A percentile compares a stretch with the other conserved stretches of the same genome.
phyloP scores from a whole-genome alignment of 1,284 basidiomycete genomes.

The Spongispora temasekensis region DNA sequence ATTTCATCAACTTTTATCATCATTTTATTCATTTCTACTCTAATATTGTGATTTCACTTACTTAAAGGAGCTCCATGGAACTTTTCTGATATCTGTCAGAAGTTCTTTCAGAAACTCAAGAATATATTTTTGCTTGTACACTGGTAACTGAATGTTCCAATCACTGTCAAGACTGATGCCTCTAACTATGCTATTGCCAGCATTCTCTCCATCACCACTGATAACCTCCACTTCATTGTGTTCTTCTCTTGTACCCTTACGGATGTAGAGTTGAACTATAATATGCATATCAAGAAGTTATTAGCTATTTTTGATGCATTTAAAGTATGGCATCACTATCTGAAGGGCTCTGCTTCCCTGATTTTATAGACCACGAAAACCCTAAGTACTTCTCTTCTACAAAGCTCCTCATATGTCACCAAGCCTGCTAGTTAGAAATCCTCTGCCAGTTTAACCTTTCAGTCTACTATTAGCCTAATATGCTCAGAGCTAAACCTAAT shows the following conservation, averaged over 20 bases:
- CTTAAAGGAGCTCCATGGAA: too few species aligned
- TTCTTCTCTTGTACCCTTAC: too few species aligned
- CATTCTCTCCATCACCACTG: too few species aligned
- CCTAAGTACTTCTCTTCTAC: background rate
- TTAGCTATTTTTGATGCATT: too few species aligned
- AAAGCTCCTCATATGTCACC: background rate
- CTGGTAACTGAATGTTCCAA: background rate
- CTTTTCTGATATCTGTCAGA: background rate
- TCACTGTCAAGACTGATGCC: slow-evolving; percentile 5
- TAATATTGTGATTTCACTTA: background rate
- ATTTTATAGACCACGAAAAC: background rate
- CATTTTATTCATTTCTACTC: background rate
- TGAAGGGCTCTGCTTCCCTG: background rate
- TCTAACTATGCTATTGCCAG: slow-evolving; percentile 26
- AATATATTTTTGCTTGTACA: slow-evolving; percentile 9
- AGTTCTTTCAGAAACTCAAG: too few species aligned
- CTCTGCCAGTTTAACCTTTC: background rate
- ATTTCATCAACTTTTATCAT: too few species aligned
- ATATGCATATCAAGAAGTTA: background rate
- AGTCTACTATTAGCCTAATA: background rate
- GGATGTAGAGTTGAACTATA: too few species aligned
- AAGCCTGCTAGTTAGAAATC: background rate
- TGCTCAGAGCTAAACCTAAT: background rate
- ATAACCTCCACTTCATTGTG: too few species aligned
- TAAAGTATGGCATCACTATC: background rate